Base-by-base conservation (phyloP, 331 rosid genomes). In the Acacia concinna region DNA sequence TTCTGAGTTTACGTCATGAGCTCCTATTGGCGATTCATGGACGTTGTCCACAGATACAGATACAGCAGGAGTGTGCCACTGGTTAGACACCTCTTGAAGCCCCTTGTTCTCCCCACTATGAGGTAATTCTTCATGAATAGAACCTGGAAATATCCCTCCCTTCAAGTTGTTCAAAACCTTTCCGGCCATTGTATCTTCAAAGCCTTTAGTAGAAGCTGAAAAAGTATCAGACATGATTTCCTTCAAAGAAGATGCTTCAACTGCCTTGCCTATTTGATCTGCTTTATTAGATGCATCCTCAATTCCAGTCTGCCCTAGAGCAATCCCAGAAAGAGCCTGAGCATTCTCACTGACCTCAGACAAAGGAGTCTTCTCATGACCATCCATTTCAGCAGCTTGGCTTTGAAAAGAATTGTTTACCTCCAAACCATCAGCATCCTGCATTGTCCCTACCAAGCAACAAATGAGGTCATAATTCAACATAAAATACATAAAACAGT, bases 361-460 rank as follows among this genome's bases (percentile, higher is more conserved):
- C 41, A 75, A 64, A 63, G 77, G 72, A 87, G 76, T 74, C 76
- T 79, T 84, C 82, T 30, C 56, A 69, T 81, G 88, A 78, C 80
- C 89, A 80, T 74, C 86, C 62, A 76, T 73, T 79, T 80, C 77
- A 78, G 83, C 72, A 86, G 74, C 91, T 69, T 74, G n/a, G 80
- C 63, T 75, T 74, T 64, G 83, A 85, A 52, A 30, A 76, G 84
- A 84, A 73, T 87, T 84, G 76, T 40, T 81, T 78, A 56, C 60
- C 73, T 77, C 94, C 85, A 82, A 80, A 86, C 90, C 89, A 71
- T 85, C 87, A 86, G 88, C 90, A 85, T 90, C 97, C 97, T 90
- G 97, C 97, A 90, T 91, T 87, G 91, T 83, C 89, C 97, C 97
- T 92, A 90, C 79, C 98, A 90, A 93, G 90, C 81, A 90, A 90